Base-by-base conservation (phyloP, 805 yeast genomes). In the Metschnikowia chrysomelidarum region DNA sequence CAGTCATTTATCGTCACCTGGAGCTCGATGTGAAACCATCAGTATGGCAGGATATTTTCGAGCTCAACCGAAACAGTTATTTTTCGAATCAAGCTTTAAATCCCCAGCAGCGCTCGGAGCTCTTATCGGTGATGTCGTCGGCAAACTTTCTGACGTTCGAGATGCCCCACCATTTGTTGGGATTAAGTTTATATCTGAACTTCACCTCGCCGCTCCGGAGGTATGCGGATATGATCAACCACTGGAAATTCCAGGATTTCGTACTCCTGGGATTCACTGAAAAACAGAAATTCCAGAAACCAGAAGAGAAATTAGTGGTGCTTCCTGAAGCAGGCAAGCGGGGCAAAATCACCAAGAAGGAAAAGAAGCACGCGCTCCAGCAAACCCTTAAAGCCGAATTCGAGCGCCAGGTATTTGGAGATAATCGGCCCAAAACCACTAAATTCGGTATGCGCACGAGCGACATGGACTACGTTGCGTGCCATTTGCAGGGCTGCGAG, bases 131-230 rank as follows among this genome's bases (percentile, higher is more conserved):
- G 21, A 54, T 80, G 48, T 71, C 74, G 2, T 64, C 77, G 13
- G 81, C 91, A 3, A 65, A 63, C 23, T 68, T 74, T 28, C 62
- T 77, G 2, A 56, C 73, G 0, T 31, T 38, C 1, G 74, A 84
- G 0, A 43, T 48, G 0, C 52, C 49, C 1, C 96, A 88, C 59
- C 64, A 68, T 15, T 75, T 83, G 44, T 59, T 87, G 18, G 94
- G 89, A 3, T 59, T 85, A 7, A 56, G 60, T 0, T 54, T 62
- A 5, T 87, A 89, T 51, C 69, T 82, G 4, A 83, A 87, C 13
- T 81, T 85, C 7, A 89, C 98, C 0, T 88, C 60, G 2, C 60
- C 60, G 3, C 47, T 56, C 36, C 31, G 60, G 32, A 40, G 60
- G 32, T 55, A 51, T 28, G 50, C 51, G 5, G 60, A 56, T 30